Conservation (phyloP, 2,329 filamentous ascomycete species). For the Podosphaera fusca region DNA sequence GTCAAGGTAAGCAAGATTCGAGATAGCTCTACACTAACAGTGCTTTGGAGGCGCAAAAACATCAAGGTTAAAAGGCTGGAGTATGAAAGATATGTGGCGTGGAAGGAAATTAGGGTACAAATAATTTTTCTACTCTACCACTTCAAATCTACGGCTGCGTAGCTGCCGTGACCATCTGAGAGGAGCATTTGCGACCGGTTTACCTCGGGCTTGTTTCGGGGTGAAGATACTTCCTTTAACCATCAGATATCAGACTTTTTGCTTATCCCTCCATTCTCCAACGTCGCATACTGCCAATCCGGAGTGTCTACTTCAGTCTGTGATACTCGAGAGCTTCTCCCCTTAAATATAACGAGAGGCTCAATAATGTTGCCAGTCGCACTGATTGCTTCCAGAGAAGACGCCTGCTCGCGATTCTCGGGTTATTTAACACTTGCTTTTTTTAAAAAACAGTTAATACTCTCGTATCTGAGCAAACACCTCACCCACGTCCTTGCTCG, state of each 20-base stretch:
- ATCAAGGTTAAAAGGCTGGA: conserved; percentile 17
- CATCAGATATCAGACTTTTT: conserved; percentile 11
- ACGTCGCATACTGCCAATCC: conserved; percentile 10
- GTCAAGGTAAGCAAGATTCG: neutral
- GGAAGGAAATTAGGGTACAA: neutral
- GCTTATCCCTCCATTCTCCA: conserved; percentile 15
- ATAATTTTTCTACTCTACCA: neutral
- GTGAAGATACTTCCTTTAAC: conserved; percentile 13
- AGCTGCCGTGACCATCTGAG: neutral
- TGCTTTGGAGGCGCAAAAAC: conserved; percentile 9
- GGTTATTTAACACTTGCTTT: neutral
- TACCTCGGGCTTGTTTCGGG: conserved; percentile 7
- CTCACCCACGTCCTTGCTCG: neutral
- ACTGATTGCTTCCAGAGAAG: conserved; percentile 11
- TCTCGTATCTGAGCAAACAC: neutral
- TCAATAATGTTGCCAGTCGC: conserved; percentile 8
- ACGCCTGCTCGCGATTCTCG: conserved; percentile 11
- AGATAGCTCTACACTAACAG: neutral
- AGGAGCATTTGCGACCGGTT: neutral
- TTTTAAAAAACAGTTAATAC: neutral
- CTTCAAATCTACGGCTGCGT: neutral
- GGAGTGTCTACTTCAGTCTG: conserved; percentile 5
- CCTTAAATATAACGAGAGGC: conserved; percentile 12
- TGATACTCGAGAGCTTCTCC: conserved; percentile 2
- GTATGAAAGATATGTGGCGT: conserved; percentile 15